phyloP scores from a whole-genome alignment of 768 basidiomycete species.

The Sarcodon aspratus region DNA sequence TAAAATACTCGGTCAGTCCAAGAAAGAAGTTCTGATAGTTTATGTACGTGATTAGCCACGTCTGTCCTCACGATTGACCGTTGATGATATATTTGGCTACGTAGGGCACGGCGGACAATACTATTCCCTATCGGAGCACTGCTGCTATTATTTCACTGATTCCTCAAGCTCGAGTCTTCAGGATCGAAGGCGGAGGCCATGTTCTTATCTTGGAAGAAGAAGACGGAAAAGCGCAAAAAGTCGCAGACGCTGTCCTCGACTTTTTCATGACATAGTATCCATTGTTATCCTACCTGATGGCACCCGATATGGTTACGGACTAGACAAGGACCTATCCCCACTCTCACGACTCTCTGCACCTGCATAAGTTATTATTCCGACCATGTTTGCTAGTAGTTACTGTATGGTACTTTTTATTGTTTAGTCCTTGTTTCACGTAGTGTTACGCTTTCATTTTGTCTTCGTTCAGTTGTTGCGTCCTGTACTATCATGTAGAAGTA shows the following conservation, averaged over 20 bases:
- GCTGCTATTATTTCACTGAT: conserved; percentile 32
- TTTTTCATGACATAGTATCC: conserved; percentile 8
- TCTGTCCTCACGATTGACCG: neutral
- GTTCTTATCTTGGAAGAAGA: conserved; percentile 19
- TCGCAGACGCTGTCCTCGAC: conserved; percentile 9
- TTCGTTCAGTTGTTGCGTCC: too few relatives aligned
- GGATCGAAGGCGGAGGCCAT: conserved; percentile 40
- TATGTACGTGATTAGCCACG: conserved; percentile 33
- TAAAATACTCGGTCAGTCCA: conserved; percentile 29
- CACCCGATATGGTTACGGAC: neutral
- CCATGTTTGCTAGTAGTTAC: neutral
- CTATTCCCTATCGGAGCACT: conserved; percentile 45
- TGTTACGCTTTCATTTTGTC: too few relatives aligned
- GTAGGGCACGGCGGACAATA: conserved; percentile 48
- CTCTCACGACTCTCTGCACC: neutral
- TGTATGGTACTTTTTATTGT: neutral
- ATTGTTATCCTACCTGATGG: neutral
- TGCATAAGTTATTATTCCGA: neutral
- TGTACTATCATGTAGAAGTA: too few relatives aligned
- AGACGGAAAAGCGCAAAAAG: conserved; percentile 12
- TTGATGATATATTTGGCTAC: neutral
- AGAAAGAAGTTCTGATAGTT: conserved; percentile 45
- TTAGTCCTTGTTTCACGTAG: neutral
- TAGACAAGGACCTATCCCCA: neutral
- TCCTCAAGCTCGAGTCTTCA: conserved; percentile 32